Evolutionary conservation across 306 rosid genomes (phyloP), one percentile per base, ranked within the genome.

Genomic region (Notholithocarpus densiflorus): DNA sequence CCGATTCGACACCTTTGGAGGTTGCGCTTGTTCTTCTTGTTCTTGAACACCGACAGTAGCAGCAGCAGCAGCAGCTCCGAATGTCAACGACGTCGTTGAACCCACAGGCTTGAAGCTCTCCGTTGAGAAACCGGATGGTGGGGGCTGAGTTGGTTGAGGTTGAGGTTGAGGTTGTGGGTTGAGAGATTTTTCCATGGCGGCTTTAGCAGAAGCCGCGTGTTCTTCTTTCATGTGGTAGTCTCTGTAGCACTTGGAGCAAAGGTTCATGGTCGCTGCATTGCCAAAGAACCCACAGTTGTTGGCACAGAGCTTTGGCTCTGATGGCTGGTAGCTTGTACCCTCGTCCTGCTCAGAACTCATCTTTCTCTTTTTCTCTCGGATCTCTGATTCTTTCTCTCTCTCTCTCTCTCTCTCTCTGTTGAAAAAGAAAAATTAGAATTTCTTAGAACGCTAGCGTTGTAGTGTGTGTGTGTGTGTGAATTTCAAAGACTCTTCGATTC

Each of bases 231-330:
- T 68, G 4, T 48, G 81, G 2, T 71, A 32, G 21, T 83, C 88
- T 73, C 84, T 77, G 87, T 76, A 88, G 73, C 94, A 90, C 54
- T 90, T 86, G 6, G 92, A 90, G 68, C 94, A 90, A 48, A 88
- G 88, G 72, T 90, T 90, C 83, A 56, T 75, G 7, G 88, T 86
- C 2, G 79, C 84, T 0, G 88, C 83, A 6, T 78, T 68, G 29
- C 94, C 94, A 32, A 85, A 90, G 85, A 90, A 90, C 32, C 94
- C 92, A 68, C 94, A 90, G 73, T 88, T 88, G 84, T 88, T 90
- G 77, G 82, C 90, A 75, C 94, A 90, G 2, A 74, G 89, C 81
- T 86, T 84, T 4, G 86, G 86, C 88, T 90, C 92, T 5, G 89
- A 66, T 7, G 83, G 85, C 51, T 80, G 84, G 71, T 78, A 84